Percentiles rank a stretch among this genome's conserved stretches.
Evolutionary conservation across 73 alveolate genomes (phyloP).

Genomic region (Paramecium tetraurelia): DNA sequence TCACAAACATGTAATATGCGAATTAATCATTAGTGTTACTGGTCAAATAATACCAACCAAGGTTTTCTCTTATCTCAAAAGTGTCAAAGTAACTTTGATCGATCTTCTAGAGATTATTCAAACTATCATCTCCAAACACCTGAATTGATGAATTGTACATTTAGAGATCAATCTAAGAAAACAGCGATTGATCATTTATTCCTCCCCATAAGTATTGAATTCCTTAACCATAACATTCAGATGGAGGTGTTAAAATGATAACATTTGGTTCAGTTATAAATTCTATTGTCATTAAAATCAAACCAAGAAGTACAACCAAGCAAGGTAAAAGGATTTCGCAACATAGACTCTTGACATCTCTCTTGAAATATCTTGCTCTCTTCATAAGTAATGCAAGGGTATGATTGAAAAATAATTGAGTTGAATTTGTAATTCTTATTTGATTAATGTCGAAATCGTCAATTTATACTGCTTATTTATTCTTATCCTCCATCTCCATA

Average conservation of each 20-base stretch:
- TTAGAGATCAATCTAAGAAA: background rate
- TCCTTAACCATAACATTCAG: background rate
- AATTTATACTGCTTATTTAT: background rate
- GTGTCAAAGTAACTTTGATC: slow-evolving; percentile 7
- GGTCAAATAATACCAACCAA: slow-evolving; percentile 60
- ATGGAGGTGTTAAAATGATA: slow-evolving; percentile 24
- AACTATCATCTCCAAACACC: slow-evolving; percentile 48
- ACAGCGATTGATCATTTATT: background rate
- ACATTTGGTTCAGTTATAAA: slow-evolving; percentile 66
- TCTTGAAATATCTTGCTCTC: slow-evolving; percentile 74
- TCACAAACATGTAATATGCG: background rate
- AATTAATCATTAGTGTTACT: background rate
- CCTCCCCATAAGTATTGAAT: slow-evolving; percentile 6
- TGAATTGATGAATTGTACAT: background rate
- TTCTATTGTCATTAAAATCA: slow-evolving; percentile 66
- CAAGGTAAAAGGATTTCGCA: slow-evolving; percentile 89
- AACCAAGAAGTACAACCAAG: slow-evolving; percentile 82
- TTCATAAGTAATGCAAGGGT: slow-evolving; percentile 79
- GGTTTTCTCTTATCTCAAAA: background rate
- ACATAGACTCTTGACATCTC: slow-evolving; percentile 82
- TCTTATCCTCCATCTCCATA: background rate
- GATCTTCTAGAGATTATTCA: background rate
- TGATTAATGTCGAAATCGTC: slow-evolving; percentile 53
- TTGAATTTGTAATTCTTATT: slow-evolving; percentile 41
- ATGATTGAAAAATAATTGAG: slow-evolving; percentile 69